These are phyloP conservation scores for Perilla frutescens DNA, from an alignment of 257 asterid species.

Conservation along the genomic window DNA sequence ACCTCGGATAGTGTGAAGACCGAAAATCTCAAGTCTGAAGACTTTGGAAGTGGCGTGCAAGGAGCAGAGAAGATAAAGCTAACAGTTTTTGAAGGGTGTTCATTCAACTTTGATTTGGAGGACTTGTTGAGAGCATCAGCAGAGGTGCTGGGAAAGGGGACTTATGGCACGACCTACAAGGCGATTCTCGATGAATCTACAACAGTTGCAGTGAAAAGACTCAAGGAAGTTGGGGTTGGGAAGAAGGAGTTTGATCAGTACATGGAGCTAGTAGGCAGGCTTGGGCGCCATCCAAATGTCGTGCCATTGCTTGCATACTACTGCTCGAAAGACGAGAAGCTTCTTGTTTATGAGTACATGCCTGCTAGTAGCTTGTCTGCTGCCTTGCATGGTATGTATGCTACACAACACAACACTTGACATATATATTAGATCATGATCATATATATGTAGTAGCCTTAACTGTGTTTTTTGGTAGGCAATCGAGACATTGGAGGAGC, in stretches of 20 bases:
- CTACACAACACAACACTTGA: not conserved
- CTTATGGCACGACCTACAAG: conserved; percentile 86
- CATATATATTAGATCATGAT: not conserved
- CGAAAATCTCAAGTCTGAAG: conserved; percentile 70
- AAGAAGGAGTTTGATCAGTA: conserved; percentile 93
- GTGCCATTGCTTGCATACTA: conserved; percentile 80
- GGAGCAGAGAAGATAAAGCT: conserved; percentile 87
- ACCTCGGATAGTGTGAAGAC: conserved; percentile 55
- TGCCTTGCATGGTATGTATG: conserved; percentile 84
- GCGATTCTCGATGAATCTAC: conserved; percentile 81
- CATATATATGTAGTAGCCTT: not conserved
- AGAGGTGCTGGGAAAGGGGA: conserved; percentile 95
- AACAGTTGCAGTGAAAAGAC: conserved; percentile 80
- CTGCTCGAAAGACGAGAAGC: conserved; percentile 94
- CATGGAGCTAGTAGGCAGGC: conserved; percentile 66
- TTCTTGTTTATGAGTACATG: conserved; percentile 87
- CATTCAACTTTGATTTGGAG: conserved; percentile 77
- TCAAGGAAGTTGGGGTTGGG: conserved; percentile 69
- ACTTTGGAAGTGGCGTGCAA: conserved; percentile 94
- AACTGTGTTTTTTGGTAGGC: conserved; percentile 41
- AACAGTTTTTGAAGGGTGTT: conserved; percentile 75
- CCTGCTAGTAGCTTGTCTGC: conserved; percentile 76
- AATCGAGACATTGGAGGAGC: conserved; percentile 55
- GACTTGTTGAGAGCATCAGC: conserved; percentile 96
- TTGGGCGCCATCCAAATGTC: conserved; percentile 65